A percentile compares a stretch with the other conserved stretches of the same genome.
Conservation (phyloP, 1,284 basidiomycete genomes). For the Ustilago esculenta region DNA sequence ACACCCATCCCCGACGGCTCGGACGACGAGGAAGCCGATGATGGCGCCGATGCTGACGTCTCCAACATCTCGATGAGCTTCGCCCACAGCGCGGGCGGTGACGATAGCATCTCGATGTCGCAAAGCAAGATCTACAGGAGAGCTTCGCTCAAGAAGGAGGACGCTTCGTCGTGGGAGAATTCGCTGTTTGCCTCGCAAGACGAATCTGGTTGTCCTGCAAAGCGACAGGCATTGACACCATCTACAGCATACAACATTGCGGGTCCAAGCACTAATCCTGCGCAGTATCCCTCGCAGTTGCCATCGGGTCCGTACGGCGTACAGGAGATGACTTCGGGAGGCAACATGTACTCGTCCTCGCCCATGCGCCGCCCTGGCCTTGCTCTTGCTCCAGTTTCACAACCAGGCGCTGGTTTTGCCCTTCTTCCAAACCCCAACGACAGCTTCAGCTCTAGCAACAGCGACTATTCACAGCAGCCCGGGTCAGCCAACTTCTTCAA, state of each 20-base stretch:
- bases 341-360: constrained; percentile 22
- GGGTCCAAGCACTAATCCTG: constrained; percentile 17
- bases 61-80: constrained; percentile 42
- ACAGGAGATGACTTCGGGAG: constrained; percentile 8
- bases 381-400: constrained; percentile 15
- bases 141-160: constrained; percentile 13
- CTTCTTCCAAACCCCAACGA: constrained; percentile 25
- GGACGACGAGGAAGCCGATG: constrained; percentile 29
- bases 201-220: constrained; percentile 8
- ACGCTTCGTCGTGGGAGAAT: constrained; percentile 5
- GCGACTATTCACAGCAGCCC: constrained; percentile 45
- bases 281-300: constrained; percentile 14
- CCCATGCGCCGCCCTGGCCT: constrained; percentile 34
- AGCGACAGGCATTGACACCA: constrained; percentile 27
- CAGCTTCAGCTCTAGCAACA: constrained; percentile 43
- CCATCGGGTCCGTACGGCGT: constrained; percentile 11
- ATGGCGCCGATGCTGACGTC: constrained; percentile 40
- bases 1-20: constrained; percentile 32
- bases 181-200: constrained; percentile 24
- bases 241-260: constrained; percentile 30
- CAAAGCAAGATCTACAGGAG: constrained; percentile 11
- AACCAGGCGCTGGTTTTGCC: constrained; percentile 8
- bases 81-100: constrained; percentile 8
- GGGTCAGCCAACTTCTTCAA: constrained; percentile 44
- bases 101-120: constrained; percentile 19